These are phyloP conservation scores for Tardiomyces depauwii DNA, from an alignment of 1,139 yeast species.

Conservation along the genomic window DNA sequence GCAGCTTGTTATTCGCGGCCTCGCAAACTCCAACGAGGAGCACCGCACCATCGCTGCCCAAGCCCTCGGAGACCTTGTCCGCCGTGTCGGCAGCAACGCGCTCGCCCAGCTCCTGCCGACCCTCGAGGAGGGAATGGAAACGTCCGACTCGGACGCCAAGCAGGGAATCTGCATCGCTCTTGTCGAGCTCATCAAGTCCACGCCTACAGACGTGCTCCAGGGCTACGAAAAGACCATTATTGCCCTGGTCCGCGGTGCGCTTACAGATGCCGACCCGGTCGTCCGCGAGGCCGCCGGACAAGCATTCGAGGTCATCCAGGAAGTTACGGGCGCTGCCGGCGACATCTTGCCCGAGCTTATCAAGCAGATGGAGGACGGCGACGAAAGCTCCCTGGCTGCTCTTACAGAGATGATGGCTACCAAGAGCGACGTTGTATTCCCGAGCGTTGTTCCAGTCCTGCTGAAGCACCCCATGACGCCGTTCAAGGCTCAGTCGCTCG, in stretches of 20 bases:
- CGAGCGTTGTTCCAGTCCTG: slow-evolving; percentile 79
- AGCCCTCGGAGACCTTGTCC: slow-evolving; percentile 89
- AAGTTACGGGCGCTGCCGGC: slow-evolving; percentile 70
- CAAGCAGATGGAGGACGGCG: slow-evolving; percentile 52
- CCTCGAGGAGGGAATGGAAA: slow-evolving; percentile 51
- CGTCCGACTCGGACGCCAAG: slow-evolving; percentile 67
- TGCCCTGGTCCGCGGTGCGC: slow-evolving; percentile 63
- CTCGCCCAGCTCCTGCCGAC: slow-evolving; percentile 79
- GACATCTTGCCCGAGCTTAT: slow-evolving; percentile 79
- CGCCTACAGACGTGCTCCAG: slow-evolving; percentile 49
- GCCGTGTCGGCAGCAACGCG: slow-evolving; percentile 88
- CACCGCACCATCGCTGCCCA: slow-evolving; percentile 87
- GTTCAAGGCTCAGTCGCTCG: slow-evolving; percentile 77
- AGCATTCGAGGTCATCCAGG: slow-evolving; percentile 77
- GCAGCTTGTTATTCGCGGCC: slow-evolving; percentile 62
- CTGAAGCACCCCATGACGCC: slow-evolving; percentile 72
- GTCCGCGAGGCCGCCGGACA: slow-evolving; percentile 89
- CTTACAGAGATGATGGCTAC: slow-evolving; percentile 88
- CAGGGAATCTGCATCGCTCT: slow-evolving; percentile 96
- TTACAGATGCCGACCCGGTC: slow-evolving; percentile 58
- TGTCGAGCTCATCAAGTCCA: slow-evolving; percentile 70
- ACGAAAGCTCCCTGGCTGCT: slow-evolving; percentile 75
- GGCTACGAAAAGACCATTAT: slow-evolving; percentile 63
- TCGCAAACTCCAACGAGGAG: slow-evolving; percentile 69
- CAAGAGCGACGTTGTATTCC: slow-evolving; percentile 86